Percentiles rank a stretch among this genome's conserved stretches.
phyloP scores from a whole-genome alignment of 2,329 filamentous ascomycete species.

The Rhytidhysteron rufulum region DNA sequence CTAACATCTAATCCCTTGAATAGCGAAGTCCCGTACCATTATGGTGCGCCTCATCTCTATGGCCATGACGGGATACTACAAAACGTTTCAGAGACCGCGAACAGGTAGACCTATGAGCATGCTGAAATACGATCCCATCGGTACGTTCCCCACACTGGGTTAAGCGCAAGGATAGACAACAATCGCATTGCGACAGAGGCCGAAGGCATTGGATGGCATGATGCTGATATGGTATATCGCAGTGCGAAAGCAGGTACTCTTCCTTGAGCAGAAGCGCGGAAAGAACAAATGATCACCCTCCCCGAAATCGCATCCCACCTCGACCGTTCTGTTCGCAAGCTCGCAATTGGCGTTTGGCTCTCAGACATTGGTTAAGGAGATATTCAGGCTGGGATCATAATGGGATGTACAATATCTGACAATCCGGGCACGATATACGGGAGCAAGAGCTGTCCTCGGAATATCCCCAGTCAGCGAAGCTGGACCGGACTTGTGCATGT shows the following conservation, averaged over 20 bases:
- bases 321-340: not conserved
- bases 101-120: slow-evolving; percentile 83
- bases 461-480: not conserved
- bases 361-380: not conserved
- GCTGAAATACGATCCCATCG: slow-evolving; percentile 97
- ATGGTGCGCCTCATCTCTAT: slow-evolving; percentile 94
- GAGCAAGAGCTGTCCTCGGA: not conserved
- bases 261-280: slow-evolving; percentile 87
- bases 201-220: not conserved
- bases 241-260: slow-evolving; percentile 95
- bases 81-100: slow-evolving; percentile 81
- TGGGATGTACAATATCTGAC: not conserved
- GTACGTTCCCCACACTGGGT: slow-evolving; percentile 48
- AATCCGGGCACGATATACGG: not conserved
- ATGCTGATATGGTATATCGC: slow-evolving; percentile 5
- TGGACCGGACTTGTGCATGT: not conserved
- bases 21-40: slow-evolving; percentile 88
- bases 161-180: not conserved
- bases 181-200: slow-evolving; percentile 14
- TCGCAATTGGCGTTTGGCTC: not conserved
- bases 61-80: slow-evolving; percentile 98
- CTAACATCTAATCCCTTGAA: not conserved
- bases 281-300: slow-evolving; percentile 42
- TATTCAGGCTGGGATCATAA: not conserved
- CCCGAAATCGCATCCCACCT: not conserved